These are phyloP conservation scores for Actinomortierella wolfii DNA, from an alignment of 371 early-diverging fungal species.

Conservation along the genomic window DNA sequence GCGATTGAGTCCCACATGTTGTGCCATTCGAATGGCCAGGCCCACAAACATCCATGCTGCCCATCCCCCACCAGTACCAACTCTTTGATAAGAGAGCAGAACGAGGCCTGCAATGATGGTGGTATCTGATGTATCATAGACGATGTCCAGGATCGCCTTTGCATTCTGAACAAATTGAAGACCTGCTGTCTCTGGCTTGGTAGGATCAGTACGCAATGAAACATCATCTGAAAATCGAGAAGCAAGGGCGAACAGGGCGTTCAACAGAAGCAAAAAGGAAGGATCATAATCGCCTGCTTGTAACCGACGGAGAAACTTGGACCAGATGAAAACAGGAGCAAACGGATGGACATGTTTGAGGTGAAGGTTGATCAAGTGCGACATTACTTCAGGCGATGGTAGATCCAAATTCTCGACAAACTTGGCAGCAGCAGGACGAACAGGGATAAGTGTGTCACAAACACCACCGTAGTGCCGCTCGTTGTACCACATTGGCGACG, in stretches of 20 bases:
- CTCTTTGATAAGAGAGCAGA: conserved; percentile 39
- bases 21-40: conserved; percentile 67
- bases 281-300: conserved; percentile 45
- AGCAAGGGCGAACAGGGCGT: conserved; percentile 57
- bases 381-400: conserved; percentile 39
- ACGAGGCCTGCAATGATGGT: conserved; percentile 39
- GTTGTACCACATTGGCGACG: conserved; percentile 36
- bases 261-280: conserved; percentile 50
- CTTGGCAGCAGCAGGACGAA: conserved; percentile 16
- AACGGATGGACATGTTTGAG: conserved; percentile 62
- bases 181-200: conserved; percentile 39
- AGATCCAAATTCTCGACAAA: conserved; percentile 32
- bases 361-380: conserved; percentile 47
- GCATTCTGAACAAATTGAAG: conserved; percentile 28
- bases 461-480: conserved; percentile 11
- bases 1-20: conserved; percentile 65
- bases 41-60: conserved; percentile 62
- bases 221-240: conserved; percentile 50
- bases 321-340: conserved; percentile 61
- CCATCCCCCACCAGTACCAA: conserved; percentile 46
- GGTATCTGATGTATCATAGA: conserved; percentile 39
- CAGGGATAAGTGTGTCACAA: conserved; percentile 3
- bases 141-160: conserved; percentile 39
- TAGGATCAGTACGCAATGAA: conserved; percentile 31
- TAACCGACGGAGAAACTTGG: conserved; percentile 54